These are phyloP conservation scores for Phytophthora pini DNA, from an alignment of 352 stramenopile species.

Conservation along the genomic window DNA sequence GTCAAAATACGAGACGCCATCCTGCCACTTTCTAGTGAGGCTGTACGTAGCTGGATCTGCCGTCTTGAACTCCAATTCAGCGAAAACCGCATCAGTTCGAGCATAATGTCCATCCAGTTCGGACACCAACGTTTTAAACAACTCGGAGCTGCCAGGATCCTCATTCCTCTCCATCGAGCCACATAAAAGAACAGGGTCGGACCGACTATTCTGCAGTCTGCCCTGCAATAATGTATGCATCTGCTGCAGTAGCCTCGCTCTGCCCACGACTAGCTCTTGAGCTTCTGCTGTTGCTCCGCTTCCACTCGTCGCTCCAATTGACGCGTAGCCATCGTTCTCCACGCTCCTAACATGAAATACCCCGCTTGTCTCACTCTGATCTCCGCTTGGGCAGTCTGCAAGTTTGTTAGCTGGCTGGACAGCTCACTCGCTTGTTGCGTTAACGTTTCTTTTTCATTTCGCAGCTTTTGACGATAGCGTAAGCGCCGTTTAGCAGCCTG, in stretches of 20 bases:
- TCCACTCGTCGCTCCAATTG: slow-evolving; percentile 21
- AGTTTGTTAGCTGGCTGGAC: not conserved
- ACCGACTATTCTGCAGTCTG: not conserved
- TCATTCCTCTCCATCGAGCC: slow-evolving; percentile 2
- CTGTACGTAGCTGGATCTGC: slow-evolving; percentile 5
- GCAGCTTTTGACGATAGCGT: no score
- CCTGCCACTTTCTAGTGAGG: slow-evolving; percentile 8
- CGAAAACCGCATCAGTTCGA: slow-evolving; percentile 18
- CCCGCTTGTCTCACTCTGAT: not conserved
- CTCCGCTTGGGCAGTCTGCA: slow-evolving; percentile 2
- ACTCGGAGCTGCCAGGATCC: not conserved
- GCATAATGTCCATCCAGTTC: slow-evolving; percentile 14
- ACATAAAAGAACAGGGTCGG: not conserved
- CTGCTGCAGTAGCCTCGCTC: slow-evolving; percentile 14
- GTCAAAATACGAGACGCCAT: slow-evolving; percentile 26
- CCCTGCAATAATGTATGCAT: slow-evolving; percentile 9
- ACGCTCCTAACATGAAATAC: slow-evolving; percentile 12
- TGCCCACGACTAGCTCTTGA: slow-evolving; percentile 10
- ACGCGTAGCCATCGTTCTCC: slow-evolving; percentile 18
- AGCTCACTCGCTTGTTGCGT: slow-evolving; percentile 4
- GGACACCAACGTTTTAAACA: slow-evolving; percentile 10
- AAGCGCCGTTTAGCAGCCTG: no score
- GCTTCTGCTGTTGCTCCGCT: slow-evolving; percentile 17
- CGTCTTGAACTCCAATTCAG: slow-evolving; percentile 5
- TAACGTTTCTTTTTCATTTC: not conserved